Evolutionary conservation across 192 early-diverging fungal species (phyloP).

Genomic region (Jimgerdemannia flammicorona): DNA sequence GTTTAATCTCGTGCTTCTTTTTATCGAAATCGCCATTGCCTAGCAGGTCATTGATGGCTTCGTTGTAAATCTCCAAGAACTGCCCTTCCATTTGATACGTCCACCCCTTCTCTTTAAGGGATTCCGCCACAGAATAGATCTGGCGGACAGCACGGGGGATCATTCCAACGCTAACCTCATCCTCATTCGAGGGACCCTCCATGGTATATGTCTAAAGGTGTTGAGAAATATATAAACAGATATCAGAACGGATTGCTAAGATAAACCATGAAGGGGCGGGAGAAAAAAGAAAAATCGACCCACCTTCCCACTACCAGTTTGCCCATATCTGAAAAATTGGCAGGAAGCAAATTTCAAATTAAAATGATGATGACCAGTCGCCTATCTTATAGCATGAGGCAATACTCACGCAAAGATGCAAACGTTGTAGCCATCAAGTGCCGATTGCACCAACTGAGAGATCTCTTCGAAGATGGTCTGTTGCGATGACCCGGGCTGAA

Average conservation of each 20-base stretch:
- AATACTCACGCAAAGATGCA: constrained; percentile 86
- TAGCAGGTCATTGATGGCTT: constrained; percentile 83
- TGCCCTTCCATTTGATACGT: constrained; percentile 82
- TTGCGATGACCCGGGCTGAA: constrained; percentile 65
- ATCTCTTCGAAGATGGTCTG: constrained; percentile 89
- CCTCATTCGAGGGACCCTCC: constrained; percentile 55
- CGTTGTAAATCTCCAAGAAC: constrained; percentile 97
- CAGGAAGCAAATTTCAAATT: not conserved
- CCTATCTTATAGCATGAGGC: not conserved
- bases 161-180: constrained; percentile 66
- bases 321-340: constrained; percentile 55
- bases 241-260: not conserved
- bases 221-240: not conserved
- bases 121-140: constrained; percentile 76
- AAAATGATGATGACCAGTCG: not conserved
- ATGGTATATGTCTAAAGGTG: constrained; percentile 62
- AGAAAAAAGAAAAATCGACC: not conserved
- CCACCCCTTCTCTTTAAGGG: constrained; percentile 79
- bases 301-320: constrained; percentile 88
- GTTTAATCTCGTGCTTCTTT: constrained; percentile 83
- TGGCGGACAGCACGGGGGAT: constrained; percentile 92
- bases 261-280: not conserved
- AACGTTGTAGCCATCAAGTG: constrained; percentile 94
- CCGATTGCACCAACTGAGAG: constrained; percentile 93
- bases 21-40: constrained; percentile 33